Evolutionary conservation across 2,329 filamentous ascomycete genomes (phyloP).

Genomic region (Ascochyta lentis): DNA sequence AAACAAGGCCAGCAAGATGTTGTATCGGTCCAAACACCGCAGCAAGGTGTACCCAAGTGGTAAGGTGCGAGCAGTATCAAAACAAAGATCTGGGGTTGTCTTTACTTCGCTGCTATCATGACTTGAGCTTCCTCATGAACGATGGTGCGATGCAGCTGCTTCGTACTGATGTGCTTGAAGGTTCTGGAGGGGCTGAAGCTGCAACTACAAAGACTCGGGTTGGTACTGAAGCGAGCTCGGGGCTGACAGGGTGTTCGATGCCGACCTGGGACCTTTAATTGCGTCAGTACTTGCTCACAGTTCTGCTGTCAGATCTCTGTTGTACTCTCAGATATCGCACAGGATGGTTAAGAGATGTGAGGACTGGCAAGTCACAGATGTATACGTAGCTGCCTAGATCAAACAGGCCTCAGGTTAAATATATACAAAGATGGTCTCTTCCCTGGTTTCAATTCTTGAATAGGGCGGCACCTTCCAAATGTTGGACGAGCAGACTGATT

Average conservation of each 20-base stretch:
- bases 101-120: constrained; percentile 38
- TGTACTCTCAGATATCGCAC: neutral
- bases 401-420: neutral
- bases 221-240: constrained; percentile 34
- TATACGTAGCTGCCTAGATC: neutral
- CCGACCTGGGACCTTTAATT: constrained; percentile 24
- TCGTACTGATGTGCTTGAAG: constrained; percentile 31
- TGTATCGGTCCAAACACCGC: constrained; percentile 29
- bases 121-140: constrained; percentile 23
- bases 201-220: constrained; percentile 46
- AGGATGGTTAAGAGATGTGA: neutral
- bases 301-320: neutral
- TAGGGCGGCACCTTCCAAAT: neutral
- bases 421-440: neutral
- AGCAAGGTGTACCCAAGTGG: constrained; percentile 28
- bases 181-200: constrained; percentile 38
- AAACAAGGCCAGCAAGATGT: constrained; percentile 26
- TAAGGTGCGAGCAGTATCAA: constrained; percentile 26
- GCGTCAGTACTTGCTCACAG: neutral
- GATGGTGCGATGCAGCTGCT: constrained; percentile 33
- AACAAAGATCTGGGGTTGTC: constrained; percentile 38
- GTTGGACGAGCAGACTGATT: neutral
- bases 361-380: neutral
- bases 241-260: constrained; percentile 26
- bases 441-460: neutral